Evolutionary conservation across 2,329 filamentous ascomycete species (phyloP), one percentile per base, ranked within the genome.

Genomic region (Orbilia blumenaviensis): DNA sequence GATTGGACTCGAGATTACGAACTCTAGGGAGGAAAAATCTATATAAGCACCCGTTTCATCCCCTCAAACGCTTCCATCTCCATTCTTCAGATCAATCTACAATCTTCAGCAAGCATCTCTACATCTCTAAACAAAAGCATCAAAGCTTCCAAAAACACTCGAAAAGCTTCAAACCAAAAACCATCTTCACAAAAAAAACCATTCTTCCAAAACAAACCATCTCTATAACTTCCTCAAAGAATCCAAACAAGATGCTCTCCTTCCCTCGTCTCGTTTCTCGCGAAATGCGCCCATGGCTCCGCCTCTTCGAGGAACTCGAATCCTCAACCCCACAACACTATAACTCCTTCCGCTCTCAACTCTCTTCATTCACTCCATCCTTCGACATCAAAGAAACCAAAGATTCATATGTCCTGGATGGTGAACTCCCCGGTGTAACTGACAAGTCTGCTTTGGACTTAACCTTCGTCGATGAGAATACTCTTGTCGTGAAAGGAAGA

Each of bases 341-440:
- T 46, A 32, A 27, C 46, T 10, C 34, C 25, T 42, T 76, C 38
- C 62, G 61, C 25, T 66, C 75, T 7, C 54, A 73, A 60, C 78
- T 78, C 64, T 82, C 75, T 73, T 78, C 81, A 7, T 85, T 85
- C 80, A 81, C 82, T 12, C 85, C 85, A 54, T 81, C 81, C 62
- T 86, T 86, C 75, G 85, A 86, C 77, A 81, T 86, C 50, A 83
- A 83, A 67, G 85, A 86, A 79, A 82, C 80, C 25, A 81, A 82
- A 1, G 81, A 84, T 0, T 80, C 82, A 42, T 86, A 86, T 79
- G 78, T 83, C 72, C 82, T 86, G 9, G 84, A 86, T 58, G 85
- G 85, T 18, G 85, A 86, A 66, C 80, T 86, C 0, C 85, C 85
- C 1, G 85, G 85, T 12, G 81, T 86, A 67, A 81, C 81, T 23